phyloP scores from a whole-genome alignment of 345 rosid species.

The Angophora floribunda region DNA sequence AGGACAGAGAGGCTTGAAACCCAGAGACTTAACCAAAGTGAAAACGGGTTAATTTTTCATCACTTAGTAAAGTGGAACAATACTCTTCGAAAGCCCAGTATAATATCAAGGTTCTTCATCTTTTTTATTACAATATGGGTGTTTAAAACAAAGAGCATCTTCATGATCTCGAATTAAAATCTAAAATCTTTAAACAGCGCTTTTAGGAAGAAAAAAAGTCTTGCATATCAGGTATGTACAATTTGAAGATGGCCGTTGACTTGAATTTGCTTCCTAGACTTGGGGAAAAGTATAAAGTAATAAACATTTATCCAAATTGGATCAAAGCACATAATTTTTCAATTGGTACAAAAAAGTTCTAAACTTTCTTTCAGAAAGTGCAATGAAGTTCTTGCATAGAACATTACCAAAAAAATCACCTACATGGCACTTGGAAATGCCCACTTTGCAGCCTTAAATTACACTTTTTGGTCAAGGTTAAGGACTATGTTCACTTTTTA shows the following conservation, averaged over 20 bases:
- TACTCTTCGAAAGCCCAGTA: neutral
- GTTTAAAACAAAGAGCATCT: neutral
- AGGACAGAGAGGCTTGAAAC: neutral
- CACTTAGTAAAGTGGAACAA: neutral
- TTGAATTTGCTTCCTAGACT: neutral
- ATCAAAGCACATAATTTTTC: neutral
- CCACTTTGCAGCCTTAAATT: neutral
- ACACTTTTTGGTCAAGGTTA: neutral
- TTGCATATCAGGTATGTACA: neutral
- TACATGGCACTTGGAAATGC: neutral
- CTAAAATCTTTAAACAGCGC: neutral
- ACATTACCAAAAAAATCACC: neutral
- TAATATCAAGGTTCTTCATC: neutral
- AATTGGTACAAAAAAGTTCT: neutral
- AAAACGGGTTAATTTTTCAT: neutral
- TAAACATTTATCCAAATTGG: neutral
- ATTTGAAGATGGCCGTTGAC: neutral
- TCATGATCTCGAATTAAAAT: neutral
- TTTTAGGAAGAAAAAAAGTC: neutral
- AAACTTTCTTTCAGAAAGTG: neutral
- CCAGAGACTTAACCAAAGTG: neutral
- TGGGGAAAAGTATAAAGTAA: neutral
- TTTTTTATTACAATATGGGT: neutral
- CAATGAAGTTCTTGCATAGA: neutral
- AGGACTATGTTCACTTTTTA: neutral